Base-by-base conservation (phyloP, 305 asterid species). In the Fraxinus paxiana region DNA sequence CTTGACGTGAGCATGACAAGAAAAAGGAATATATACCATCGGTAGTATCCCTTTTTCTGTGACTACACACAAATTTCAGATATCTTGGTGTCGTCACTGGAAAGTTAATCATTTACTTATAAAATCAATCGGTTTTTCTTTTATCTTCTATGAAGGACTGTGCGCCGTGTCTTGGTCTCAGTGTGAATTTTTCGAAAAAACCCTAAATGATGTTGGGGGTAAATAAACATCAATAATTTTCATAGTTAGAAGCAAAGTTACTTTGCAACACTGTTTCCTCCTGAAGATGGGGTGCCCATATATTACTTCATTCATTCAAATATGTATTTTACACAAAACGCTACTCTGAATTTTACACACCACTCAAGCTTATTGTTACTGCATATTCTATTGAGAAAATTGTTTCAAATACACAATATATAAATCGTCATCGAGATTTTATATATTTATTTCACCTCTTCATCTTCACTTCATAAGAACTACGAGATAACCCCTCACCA, bases 401-500 rank as follows among this genome's bases (percentile, higher is more conserved):
- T 28, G 20, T 4, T 26, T 28, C 17, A 67, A 28, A 28, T 22
- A 67, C 37, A 24, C 6, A 26, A 65, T 13, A 28, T 28, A 67
- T 67, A 67, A 12, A 26, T 1, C 37, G 1, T 26, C 35, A 28
- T 26, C 17, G 1, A 67, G 15, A 8, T 20, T 20, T 63, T 59
- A 6, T 20, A 24, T 22, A 63, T 63, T 24, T 63, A 63, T 26
- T 63, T 24, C 71, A 63, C 34, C 33, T 63, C 73, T 8, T 67
- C 38, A 67, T 28, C 73, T 67, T 35, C 73, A 67, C 1, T 18
- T 12, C 18, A 26, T 8, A 46, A 61, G n/a, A 31, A 41, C 31
- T 6, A 51, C 34, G 35, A 35, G 74, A 54, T 65, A 73, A 54
- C 17, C 10, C 13, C 84, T 87, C 88, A 89, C 92, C 92, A 89